Conservation (phyloP, 2,329 filamentous ascomycete genomes). For the Calonectria leucothoes region DNA sequence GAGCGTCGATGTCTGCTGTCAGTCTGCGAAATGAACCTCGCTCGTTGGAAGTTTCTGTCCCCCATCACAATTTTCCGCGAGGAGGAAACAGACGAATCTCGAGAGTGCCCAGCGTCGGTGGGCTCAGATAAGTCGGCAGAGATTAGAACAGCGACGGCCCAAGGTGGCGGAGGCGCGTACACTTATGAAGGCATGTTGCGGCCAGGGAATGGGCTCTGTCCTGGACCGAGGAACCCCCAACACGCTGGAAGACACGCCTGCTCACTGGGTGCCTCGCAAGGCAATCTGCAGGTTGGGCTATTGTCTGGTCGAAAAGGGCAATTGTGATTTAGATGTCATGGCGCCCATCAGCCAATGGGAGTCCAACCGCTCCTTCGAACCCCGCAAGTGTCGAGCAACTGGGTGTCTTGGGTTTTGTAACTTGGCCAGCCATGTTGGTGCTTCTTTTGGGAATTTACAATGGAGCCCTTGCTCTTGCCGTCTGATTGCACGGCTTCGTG, state of each 20-base stretch:
- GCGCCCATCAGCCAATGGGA: conserved; percentile 12
- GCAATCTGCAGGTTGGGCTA: neutral
- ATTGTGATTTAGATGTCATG: conserved; percentile 21
- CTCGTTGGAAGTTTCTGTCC: conserved; percentile 5
- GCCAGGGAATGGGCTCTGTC: neutral
- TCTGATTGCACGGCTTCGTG: neutral
- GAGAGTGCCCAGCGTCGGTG: neutral
- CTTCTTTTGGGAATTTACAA: conserved; percentile 11
- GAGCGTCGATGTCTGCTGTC: conserved; percentile 33
- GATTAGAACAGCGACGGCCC: neutral
- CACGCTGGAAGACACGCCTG: neutral
- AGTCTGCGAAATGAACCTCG: conserved; percentile 10
- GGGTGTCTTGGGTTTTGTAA: conserved; percentile 8
- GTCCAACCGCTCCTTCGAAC: neutral
- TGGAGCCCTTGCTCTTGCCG: neutral
- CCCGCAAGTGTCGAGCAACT: conserved; percentile 1
- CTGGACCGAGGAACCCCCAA: neutral
- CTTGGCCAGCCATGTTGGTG: neutral
- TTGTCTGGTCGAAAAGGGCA: conserved; percentile 1
- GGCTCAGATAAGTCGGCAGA: neutral
- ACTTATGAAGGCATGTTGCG: neutral
- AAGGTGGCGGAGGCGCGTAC: neutral
- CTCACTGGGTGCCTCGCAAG: conserved; percentile 8
- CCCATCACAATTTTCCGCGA: neutral
- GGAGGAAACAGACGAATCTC: neutral